Evolutionary conservation across 352 stramenopile species (phyloP).

Genomic region (Phytophthora syringae): DNA sequence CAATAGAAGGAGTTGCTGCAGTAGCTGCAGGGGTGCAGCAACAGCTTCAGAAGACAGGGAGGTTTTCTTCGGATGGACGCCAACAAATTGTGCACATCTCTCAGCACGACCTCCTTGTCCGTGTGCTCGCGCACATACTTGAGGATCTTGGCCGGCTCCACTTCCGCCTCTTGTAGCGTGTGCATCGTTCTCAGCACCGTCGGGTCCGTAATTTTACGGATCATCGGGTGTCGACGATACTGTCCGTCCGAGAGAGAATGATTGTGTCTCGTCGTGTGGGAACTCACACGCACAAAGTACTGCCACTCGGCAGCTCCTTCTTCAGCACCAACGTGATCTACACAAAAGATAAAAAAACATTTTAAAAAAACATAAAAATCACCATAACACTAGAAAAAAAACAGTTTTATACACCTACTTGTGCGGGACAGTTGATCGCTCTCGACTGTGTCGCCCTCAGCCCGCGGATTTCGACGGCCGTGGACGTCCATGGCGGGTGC

Average conservation of each 20-base stretch:
- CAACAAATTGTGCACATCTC: constrained; percentile 38
- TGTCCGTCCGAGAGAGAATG: constrained; percentile 28
- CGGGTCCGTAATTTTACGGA: constrained; percentile 33
- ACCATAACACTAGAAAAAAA: not conserved
- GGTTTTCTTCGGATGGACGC: constrained; percentile 23
- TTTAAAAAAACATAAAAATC: not conserved
- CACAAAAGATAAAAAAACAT: constrained; percentile 3
- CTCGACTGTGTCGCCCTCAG: constrained; percentile 11
- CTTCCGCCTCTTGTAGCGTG: constrained; percentile 29
- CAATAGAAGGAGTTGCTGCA: too few relatives aligned
- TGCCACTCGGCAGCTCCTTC: constrained; percentile 22
- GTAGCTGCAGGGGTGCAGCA: not conserved
- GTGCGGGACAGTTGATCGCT: constrained; percentile 37
- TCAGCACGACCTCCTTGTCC: constrained; percentile 27
- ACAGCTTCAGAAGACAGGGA: not conserved
- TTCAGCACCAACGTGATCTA: constrained; percentile 36
- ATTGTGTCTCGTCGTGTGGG: constrained; percentile 32
- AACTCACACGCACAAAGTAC: constrained; percentile 36
- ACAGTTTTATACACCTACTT: constrained; percentile 15
- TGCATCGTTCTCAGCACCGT: constrained; percentile 25
- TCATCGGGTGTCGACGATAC: constrained; percentile 32
- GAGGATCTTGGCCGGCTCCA: constrained; percentile 34
- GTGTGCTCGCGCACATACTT: constrained; percentile 37
- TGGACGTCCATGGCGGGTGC: constrained; percentile 29
- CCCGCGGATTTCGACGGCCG: constrained; percentile 26